These are phyloP conservation scores for Backusella australiensis DNA, from an alignment of 192 early-diverging fungal genomes.

Conservation along the genomic window DNA sequence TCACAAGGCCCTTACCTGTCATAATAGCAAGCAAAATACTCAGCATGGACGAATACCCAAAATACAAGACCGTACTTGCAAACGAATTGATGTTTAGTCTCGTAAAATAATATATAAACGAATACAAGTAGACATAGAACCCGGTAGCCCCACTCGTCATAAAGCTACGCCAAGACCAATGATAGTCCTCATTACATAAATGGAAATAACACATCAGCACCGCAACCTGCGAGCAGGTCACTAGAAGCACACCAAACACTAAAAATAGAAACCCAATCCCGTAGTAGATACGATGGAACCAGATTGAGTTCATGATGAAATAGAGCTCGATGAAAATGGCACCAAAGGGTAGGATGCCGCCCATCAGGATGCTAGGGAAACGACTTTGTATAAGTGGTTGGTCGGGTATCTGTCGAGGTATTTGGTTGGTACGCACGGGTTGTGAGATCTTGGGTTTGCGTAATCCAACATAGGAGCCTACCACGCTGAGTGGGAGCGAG, in stretches of 20 bases:
- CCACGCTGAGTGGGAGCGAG: slow-evolving; percentile 78
- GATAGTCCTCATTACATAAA: slow-evolving; percentile 80
- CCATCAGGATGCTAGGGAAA: slow-evolving; percentile 67
- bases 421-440: slow-evolving; percentile 87
- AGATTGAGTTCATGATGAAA: slow-evolving; percentile 93
- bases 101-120: slow-evolving; percentile 81
- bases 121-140: slow-evolving; percentile 88
- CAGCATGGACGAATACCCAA: slow-evolving; percentile 82
- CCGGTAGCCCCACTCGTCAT: slow-evolving; percentile 83
- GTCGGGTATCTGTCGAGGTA: slow-evolving; percentile 91
- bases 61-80: slow-evolving; percentile 80
- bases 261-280: slow-evolving; percentile 91
- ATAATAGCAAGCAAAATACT: slow-evolving; percentile 76
- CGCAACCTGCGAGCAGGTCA: slow-evolving; percentile 84
- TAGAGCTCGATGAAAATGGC: slow-evolving; percentile 96
- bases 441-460: slow-evolving; percentile 62
- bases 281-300: slow-evolving; percentile 92
- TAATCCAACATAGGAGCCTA: slow-evolving; percentile 74
- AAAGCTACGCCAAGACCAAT: slow-evolving; percentile 90
- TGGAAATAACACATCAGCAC: slow-evolving; percentile 90
- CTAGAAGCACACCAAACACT: slow-evolving; percentile 80
- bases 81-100: slow-evolving; percentile 74
- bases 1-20: slow-evolving; percentile 44
- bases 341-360: slow-evolving; percentile 88
- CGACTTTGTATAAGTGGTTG: slow-evolving; percentile 76